Percentiles rank a stretch among this genome's conserved stretches.
phyloP scores from a whole-genome alignment of 2,329 filamentous ascomycete genomes.

The Fusarium floridanum region DNA sequence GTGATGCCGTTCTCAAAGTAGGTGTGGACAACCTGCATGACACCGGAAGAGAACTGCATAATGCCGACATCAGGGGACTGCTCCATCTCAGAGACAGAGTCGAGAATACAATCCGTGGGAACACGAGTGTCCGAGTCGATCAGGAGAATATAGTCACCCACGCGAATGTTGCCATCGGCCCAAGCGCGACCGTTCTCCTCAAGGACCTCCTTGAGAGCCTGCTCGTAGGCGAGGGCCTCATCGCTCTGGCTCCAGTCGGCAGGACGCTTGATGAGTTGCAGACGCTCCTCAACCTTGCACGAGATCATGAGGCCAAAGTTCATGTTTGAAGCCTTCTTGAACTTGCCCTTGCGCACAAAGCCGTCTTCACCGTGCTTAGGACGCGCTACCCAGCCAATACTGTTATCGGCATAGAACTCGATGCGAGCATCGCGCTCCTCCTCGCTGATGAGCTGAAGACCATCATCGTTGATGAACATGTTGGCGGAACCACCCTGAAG shows the following conservation, averaged over 20 bases:
- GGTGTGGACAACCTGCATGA: constrained; percentile 82
- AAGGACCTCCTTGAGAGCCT: constrained; percentile 74
- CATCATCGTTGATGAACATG: constrained; percentile 82
- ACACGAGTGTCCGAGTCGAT: constrained; percentile 86
- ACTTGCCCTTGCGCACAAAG: constrained; percentile 74
- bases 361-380: constrained; percentile 73
- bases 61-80: constrained; percentile 83
- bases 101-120: constrained; percentile 80
- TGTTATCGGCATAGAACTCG: constrained; percentile 77
- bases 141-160: constrained; percentile 83
- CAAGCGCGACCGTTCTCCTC: constrained; percentile 77
- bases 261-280: constrained; percentile 67
- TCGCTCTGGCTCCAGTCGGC: constrained; percentile 76
- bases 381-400: constrained; percentile 77
- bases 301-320: constrained; percentile 78
- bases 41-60: constrained; percentile 81
- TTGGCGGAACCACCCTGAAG: constrained; percentile 83
- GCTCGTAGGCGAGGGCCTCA: constrained; percentile 75
- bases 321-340: constrained; percentile 81
- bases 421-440: constrained; percentile 73
- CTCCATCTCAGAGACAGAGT: constrained; percentile 86
- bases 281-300: constrained; percentile 77
- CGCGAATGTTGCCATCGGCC: constrained; percentile 87
- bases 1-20: constrained; percentile 80
- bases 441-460: constrained; percentile 75